Evolutionary conservation across 116 monocot genomes (phyloP).

Genomic region (Posidonia oceanica): DNA sequence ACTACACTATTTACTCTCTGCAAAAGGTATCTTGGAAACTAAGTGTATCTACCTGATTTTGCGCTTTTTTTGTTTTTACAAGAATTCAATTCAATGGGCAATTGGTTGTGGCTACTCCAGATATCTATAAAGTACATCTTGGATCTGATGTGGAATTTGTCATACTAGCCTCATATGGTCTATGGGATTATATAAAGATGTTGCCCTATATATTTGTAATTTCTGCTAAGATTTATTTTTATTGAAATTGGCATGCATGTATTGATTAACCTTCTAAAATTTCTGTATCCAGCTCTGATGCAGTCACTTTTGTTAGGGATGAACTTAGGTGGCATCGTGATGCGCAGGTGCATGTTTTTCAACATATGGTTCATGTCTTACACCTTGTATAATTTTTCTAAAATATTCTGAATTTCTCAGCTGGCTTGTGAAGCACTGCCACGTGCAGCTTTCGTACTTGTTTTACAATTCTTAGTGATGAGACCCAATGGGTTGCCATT

Average conservation of each 20-base stretch:
- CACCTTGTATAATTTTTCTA: background rate
- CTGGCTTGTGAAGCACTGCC: constrained; percentile 85
- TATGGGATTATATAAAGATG: constrained; percentile 99
- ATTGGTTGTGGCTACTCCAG: constrained; percentile 69
- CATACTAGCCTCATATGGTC: constrained; percentile 85
- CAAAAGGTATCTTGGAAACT: too few relatives aligned
- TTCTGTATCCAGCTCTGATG: constrained; percentile 57
- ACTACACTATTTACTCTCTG: too few relatives aligned
- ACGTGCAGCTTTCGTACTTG: constrained; percentile 52
- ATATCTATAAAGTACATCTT: constrained; percentile 63
- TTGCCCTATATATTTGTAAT: constrained; percentile 8
- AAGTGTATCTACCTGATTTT: constrained; percentile 1
- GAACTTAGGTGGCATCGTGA: constrained; percentile 86
- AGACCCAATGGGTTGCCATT: background rate
- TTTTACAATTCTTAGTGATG: background rate
- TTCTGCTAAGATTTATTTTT: too few relatives aligned
- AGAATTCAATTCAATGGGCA: constrained; percentile 92
- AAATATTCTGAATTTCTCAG: constrained; percentile 31
- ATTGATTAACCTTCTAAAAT: too few relatives aligned
- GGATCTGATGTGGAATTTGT: constrained; percentile 81
- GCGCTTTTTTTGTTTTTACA: constrained; percentile 12
- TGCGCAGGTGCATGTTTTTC: constrained; percentile 56
- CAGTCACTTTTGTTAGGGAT: constrained; percentile 60
- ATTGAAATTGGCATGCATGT: too few relatives aligned
- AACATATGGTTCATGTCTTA: background rate